Base-by-base conservation (phyloP, 2,329 filamentous ascomycete genomes). In the Alternaria sp. region DNA sequence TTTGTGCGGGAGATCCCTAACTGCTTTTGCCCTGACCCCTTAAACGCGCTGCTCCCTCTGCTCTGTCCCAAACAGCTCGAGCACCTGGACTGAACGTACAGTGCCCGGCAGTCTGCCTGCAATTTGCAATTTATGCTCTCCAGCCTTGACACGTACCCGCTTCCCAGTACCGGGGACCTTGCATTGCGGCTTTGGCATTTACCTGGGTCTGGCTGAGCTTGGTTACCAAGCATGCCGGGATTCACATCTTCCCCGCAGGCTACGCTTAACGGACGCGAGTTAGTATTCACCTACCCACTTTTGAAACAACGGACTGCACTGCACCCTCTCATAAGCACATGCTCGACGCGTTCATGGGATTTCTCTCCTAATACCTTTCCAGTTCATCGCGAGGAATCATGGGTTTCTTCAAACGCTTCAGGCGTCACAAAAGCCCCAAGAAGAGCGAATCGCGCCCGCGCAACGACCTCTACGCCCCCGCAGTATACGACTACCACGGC, bases 331-430 rank as follows among this genome's bases (percentile, higher is more conserved):
- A 64, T 64, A 66, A 65, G 20, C 66, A 59, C 14, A 57, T 60
- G 61, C 66, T 55, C 61, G 54, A 59, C 60, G 63, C 64, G 52
- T 62, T 54, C 58, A 62, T 54, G 58, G 45, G 41, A 38, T 46
- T 65, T 38, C 7, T 34, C 40, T 55, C 45, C 70, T 73, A 57
- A 71, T 59, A 59, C 46, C 45, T 54, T 60, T 54, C 32, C 64
- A 74, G 71, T 54, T 59, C 68, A 34, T 61, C 72, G 54, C 69
- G 73, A 54, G 74, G 75, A 70, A 77, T 78, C 72, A 84, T 84
- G 82, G 82, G 82, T 48, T 80, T 83, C 65, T 80, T 84, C 71
- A 84, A 83, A 74, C 81, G 82, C 65, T 81, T 84, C 69, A 78
- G 81, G 64, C 79, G 78, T 49, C 75, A 75, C 38, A 81, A 81